Evolutionary conservation across 2,329 filamentous ascomycete genomes (phyloP).

Genomic region (Neofusicoccum sp.): DNA sequence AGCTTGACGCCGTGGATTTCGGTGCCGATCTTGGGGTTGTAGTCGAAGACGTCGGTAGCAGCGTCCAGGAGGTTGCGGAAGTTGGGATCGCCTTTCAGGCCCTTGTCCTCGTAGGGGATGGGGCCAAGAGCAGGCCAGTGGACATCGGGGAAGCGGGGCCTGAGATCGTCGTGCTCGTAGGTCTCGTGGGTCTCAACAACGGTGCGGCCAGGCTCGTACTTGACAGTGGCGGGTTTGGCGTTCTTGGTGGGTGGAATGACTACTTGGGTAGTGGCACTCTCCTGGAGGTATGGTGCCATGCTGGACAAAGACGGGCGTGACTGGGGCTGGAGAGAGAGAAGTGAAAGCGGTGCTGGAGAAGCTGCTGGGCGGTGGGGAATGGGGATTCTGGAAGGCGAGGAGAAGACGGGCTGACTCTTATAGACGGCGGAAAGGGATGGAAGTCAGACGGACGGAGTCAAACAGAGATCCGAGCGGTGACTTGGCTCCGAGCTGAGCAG

Average conservation of each 20-base stretch:
- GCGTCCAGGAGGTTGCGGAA: slow-evolving; percentile 53
- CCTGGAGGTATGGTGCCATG: slow-evolving; percentile 19
- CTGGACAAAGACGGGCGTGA: not conserved
- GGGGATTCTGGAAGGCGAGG: slow-evolving; percentile 2
- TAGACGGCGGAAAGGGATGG: not conserved
- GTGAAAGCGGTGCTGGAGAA: not conserved
- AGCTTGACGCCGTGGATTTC: slow-evolving; percentile 54
- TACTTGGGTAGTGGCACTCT: not conserved
- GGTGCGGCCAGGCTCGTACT: slow-evolving; percentile 51
- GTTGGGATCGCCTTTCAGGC: slow-evolving; percentile 52
- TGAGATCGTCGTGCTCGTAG: slow-evolving; percentile 54
- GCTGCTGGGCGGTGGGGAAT: not conserved
- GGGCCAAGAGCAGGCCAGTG: slow-evolving; percentile 52
- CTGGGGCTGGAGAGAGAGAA: not conserved
- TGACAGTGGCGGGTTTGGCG: slow-evolving; percentile 24
- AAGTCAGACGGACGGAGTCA: not conserved
- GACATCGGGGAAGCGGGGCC: slow-evolving; percentile 53
- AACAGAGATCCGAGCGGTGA: not conserved
- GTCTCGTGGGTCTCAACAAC: slow-evolving; percentile 42
- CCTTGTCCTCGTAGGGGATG: slow-evolving; percentile 54
- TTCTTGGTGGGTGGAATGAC: not conserved
- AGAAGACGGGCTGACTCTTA: not conserved
- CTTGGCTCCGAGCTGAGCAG: not conserved
- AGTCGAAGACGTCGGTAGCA: slow-evolving; percentile 57
- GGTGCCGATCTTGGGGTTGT: slow-evolving; percentile 56